phyloP scores from a whole-genome alignment of 352 stramenopile species.

The Globisporangium polare region DNA sequence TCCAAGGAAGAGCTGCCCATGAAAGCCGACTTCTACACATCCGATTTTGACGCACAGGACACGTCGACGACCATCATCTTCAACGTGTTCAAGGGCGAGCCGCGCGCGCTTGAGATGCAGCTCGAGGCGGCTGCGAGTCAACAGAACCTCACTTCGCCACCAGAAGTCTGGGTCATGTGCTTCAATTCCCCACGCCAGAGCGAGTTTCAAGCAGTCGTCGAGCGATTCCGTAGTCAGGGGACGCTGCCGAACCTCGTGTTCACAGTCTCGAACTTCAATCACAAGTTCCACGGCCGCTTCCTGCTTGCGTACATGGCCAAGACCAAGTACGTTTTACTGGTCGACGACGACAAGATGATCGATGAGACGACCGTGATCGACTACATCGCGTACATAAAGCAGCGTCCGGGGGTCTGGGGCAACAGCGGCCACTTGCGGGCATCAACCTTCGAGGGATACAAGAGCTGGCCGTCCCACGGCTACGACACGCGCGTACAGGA shows the following conservation, averaged over 20 bases:
- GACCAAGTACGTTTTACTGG: conserved; percentile 48
- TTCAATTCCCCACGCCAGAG: conserved; percentile 44
- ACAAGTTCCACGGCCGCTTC: conserved; percentile 53
- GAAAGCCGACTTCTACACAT: conserved; percentile 45
- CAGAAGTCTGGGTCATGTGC: conserved; percentile 62
- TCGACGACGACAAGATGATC: conserved; percentile 49
- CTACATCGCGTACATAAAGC: conserved; percentile 39
- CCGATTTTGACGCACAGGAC: conserved; percentile 20
- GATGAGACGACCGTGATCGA: conserved; percentile 36
- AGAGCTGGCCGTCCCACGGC: conserved; percentile 35
- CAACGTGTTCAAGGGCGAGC: conserved; percentile 58
- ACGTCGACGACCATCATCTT: conserved; percentile 75
- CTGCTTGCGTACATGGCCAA: conserved; percentile 49
- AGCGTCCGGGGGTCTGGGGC: conserved; percentile 39
- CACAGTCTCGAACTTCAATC: conserved; percentile 43
- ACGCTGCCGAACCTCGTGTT: conserved; percentile 28
- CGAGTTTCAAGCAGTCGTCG: conserved; percentile 38
- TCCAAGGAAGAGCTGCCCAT: conserved; percentile 27
- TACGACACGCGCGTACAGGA: conserved; percentile 27
- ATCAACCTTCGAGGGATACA: conserved; percentile 37
- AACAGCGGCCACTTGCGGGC: conserved; percentile 51
- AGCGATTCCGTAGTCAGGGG: conserved; percentile 21
- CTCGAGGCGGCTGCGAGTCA: conserved; percentile 32
- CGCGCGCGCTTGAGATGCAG: conserved; percentile 40
- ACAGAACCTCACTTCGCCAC: conserved; percentile 25